Conservation (phyloP, 1,284 basidiomycete species). For the Tilletia caries region DNA sequence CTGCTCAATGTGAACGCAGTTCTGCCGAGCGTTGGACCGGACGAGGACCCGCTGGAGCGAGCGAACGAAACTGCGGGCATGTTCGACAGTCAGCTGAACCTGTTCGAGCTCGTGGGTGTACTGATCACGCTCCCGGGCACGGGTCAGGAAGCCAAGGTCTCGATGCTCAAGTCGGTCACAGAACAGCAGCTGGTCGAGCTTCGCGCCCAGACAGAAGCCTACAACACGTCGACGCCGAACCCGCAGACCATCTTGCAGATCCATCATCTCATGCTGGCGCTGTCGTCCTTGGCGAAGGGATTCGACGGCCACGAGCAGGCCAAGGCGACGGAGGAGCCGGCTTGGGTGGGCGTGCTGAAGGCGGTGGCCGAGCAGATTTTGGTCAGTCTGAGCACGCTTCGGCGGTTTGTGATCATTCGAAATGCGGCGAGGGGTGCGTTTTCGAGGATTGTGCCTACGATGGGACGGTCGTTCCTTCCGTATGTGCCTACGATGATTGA, state of each 20-base stretch:
- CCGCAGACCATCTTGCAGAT: conserved; percentile 72
- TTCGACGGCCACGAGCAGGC: conserved; percentile 59
- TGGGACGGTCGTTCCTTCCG: conserved; percentile 70
- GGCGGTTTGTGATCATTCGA: conserved; percentile 77
- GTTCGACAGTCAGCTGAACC: conserved; percentile 89
- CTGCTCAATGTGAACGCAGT: conserved; percentile 58
- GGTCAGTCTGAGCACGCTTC: conserved; percentile 82
- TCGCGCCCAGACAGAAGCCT: conserved; percentile 44
- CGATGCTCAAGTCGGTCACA: conserved; percentile 76
- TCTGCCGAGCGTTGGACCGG: conserved; percentile 60
- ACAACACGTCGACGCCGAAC: conserved; percentile 18
- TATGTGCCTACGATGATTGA: conserved; percentile 82
- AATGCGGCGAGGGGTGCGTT: conserved; percentile 83
- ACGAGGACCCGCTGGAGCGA: conserved; percentile 67
- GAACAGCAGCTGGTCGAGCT: conserved; percentile 63
- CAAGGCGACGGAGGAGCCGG: conserved; percentile 64
- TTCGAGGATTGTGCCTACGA: conserved; percentile 83
- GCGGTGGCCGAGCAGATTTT: conserved; percentile 85
- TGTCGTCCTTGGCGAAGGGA: conserved; percentile 92
- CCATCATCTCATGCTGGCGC: conserved; percentile 93
- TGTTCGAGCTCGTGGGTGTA: conserved; percentile 87
- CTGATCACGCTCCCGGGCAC: conserved; percentile 68
- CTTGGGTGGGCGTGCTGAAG: conserved; percentile 74
- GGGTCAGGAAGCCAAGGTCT: conserved; percentile 69
- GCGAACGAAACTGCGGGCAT: conserved; percentile 69